These are phyloP conservation scores for Nakaseomyces kungkrabaensis DNA, from an alignment of 1,139 yeast genomes.

Conservation along the genomic window DNA sequence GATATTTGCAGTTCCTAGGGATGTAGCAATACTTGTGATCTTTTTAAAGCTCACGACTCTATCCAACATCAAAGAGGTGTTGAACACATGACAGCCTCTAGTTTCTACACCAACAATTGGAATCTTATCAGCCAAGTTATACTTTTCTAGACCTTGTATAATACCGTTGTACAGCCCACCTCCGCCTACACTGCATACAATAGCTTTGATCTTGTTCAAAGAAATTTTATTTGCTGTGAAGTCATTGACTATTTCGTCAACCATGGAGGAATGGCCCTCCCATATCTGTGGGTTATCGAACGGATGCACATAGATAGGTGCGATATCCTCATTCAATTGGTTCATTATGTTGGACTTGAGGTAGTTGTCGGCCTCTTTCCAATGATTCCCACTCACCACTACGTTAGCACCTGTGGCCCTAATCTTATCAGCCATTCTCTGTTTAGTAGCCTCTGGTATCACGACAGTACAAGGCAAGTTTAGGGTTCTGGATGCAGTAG, in stretches of 20 bases:
- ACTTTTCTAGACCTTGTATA: slow-evolving; percentile 41
- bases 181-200: slow-evolving; percentile 65
- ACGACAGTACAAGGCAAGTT: slow-evolving; percentile 53
- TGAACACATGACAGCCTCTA: slow-evolving; percentile 47
- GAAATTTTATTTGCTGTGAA: slow-evolving; percentile 21
- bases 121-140: slow-evolving; percentile 32
- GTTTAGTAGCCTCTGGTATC: slow-evolving; percentile 43
- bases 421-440: slow-evolving; percentile 34
- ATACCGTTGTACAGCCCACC: slow-evolving; percentile 66
- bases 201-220: slow-evolving; percentile 38
- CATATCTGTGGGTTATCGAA: slow-evolving; percentile 54
- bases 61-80: slow-evolving; percentile 39
- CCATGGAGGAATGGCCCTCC: slow-evolving; percentile 56
- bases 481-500: slow-evolving; percentile 43
- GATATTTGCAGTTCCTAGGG: slow-evolving; percentile 51
- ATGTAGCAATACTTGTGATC: slow-evolving; percentile 48
- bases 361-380: slow-evolving; percentile 58
- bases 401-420: slow-evolving; percentile 44
- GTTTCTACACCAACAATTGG: slow-evolving; percentile 53
- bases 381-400: slow-evolving; percentile 44
- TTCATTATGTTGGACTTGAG: slow-evolving; percentile 35
- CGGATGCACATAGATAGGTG: slow-evolving; percentile 58
- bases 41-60: slow-evolving; percentile 36
- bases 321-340: slow-evolving; percentile 18
- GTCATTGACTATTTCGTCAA: slow-evolving; percentile 47